phyloP scores from a whole-genome alignment of 139 green algal species.

The Nannochloris sp. region DNA sequence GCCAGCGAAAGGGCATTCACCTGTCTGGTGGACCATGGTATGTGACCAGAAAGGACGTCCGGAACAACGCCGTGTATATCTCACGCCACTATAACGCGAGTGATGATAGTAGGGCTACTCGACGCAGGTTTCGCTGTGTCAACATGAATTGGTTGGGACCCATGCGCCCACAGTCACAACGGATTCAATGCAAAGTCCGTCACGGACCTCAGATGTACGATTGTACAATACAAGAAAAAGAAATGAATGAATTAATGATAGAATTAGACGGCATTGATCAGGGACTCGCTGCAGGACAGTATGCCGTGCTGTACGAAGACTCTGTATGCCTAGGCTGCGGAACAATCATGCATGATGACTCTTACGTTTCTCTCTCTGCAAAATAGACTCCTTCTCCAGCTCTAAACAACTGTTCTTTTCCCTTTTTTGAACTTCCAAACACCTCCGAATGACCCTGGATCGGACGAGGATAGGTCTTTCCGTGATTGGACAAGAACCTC shows the following conservation, averaged over 20 bases:
- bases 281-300: conserved; percentile 88
- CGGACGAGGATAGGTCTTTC: conserved; percentile 18
- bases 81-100: conserved; percentile 53
- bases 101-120: too few relatives aligned
- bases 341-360: not conserved
- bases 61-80: conserved; percentile 77
- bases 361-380: not conserved
- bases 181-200: conserved; percentile 52
- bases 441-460: conserved; percentile 28
- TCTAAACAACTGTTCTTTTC: conserved; percentile 2
- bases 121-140: conserved; percentile 39
- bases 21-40: conserved; percentile 94
- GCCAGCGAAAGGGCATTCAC: conserved; percentile 83
- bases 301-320: conserved; percentile 87
- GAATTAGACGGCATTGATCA: conserved; percentile 71
- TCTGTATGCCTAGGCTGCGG: conserved; percentile 58
- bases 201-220: conserved; percentile 67
- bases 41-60: conserved; percentile 76
- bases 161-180: not conserved
- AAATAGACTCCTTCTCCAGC: conserved; percentile 27
- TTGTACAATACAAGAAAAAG: conserved; percentile 34
- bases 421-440: conserved; percentile 8
- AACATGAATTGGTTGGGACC: conserved; percentile 57
- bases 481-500: conserved; percentile 17
- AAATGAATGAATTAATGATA: conserved; percentile 20